Conservation (phyloP, 1,284 basidiomycete genomes). For the Volvariella volvacea region DNA sequence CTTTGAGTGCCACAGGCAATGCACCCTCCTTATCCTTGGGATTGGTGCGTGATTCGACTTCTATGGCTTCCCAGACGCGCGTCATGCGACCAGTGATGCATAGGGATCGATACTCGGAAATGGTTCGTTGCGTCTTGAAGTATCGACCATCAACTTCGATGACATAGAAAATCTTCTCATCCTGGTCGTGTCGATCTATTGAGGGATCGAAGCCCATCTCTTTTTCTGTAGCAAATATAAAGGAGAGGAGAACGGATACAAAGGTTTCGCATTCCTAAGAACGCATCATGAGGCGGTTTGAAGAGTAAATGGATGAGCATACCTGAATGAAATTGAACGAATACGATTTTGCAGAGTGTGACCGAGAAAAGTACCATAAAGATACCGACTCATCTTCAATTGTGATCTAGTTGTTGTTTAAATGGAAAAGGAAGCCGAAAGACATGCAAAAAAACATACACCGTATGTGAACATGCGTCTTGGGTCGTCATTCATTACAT, state of each 20-base stretch:
- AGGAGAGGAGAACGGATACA: constrained; percentile 4
- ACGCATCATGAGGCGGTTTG: background rate
- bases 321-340: constrained; percentile 8
- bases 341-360: constrained; percentile 8
- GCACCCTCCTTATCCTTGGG: background rate
- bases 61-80: constrained; percentile 11
- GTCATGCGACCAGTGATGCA: constrained; percentile 12
- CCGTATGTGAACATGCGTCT: constrained; percentile 7
- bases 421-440: background rate
- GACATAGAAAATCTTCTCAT: background rate
- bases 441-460: background rate
- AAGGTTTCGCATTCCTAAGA: constrained; percentile 5
- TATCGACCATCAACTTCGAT: background rate
- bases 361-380: constrained; percentile 2
- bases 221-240: constrained; percentile 5
- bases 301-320: too few species aligned
- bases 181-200: background rate
- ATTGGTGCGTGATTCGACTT: constrained; percentile 6
- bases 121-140: constrained; percentile 8
- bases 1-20: constrained; percentile 11
- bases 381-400: constrained; percentile 5
- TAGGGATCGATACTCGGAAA: constrained; percentile 9
- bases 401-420: constrained; percentile 3
- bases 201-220: constrained; percentile 6
- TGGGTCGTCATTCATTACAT: constrained; percentile 10